Percentiles rank a stretch among this genome's conserved stretches.
phyloP scores from a whole-genome alignment of 805 yeast genomes.

The Diddensiella santjacobensis region DNA sequence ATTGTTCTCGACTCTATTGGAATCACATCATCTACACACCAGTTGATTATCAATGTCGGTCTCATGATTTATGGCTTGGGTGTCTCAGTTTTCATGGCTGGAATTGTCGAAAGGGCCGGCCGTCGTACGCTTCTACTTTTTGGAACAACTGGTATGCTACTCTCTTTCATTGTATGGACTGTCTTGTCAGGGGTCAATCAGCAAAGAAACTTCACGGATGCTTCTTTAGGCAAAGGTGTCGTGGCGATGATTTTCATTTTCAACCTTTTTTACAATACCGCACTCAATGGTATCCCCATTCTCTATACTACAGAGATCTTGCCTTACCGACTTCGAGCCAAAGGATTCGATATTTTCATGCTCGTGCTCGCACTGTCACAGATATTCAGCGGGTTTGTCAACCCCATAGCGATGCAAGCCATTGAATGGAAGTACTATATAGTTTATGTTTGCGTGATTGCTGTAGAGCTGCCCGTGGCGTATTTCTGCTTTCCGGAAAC shows the following conservation, averaged over 20 bases:
- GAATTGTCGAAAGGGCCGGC: conserved; percentile 10
- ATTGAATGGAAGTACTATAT: conserved; percentile 45
- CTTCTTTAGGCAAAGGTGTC: conserved; percentile 8
- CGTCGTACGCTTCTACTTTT: conserved; percentile 14
- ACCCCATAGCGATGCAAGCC: conserved; percentile 41
- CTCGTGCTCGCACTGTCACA: conserved; percentile 6
- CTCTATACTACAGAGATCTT: conserved; percentile 36
- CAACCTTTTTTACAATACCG: conserved; percentile 12
- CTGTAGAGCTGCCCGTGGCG: conserved; percentile 30
- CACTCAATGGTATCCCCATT: conserved; percentile 36
- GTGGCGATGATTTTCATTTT: conserved; percentile 14
- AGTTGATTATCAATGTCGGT: conserved; percentile 19
- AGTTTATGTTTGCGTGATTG: conserved; percentile 29
- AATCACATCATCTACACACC: conserved; percentile 34
- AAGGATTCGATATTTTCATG: conserved; percentile 10
- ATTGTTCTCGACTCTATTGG: conserved; percentile 54
- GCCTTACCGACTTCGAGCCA: conserved; percentile 19
- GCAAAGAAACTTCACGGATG: conserved; percentile 5
- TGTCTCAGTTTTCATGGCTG: conserved; percentile 10
- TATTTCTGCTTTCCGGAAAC: conserved; percentile 40
- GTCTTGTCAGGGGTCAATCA: conserved; percentile 12
- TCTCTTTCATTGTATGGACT: conserved; percentile 34
- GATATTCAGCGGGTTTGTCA: conserved; percentile 28
- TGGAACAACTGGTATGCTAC: conserved; percentile 13
- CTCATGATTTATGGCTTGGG: conserved; percentile 11